Percentiles rank a stretch among this genome's conserved stretches.
These are phyloP conservation scores for Aureobasidium leucospermi DNA, from an alignment of 2,329 filamentous ascomycete species.

Conservation along the genomic window DNA sequence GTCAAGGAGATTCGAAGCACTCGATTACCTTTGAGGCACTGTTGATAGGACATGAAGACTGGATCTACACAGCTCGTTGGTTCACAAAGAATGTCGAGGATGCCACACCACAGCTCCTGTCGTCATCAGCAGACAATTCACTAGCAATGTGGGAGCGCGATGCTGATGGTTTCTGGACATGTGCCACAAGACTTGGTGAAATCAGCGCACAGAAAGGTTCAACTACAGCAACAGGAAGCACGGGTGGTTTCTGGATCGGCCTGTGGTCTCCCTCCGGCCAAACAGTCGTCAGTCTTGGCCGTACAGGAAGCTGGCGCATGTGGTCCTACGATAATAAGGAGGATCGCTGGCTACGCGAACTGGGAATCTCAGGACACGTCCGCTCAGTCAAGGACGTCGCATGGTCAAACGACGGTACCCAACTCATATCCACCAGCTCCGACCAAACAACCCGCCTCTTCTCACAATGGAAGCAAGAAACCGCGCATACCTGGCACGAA, in stretches of 20 bases:
- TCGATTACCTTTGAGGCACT: constrained; percentile 89
- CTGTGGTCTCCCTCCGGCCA: constrained; percentile 77
- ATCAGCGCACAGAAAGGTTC: constrained; percentile 93
- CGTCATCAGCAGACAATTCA: constrained; percentile 91
- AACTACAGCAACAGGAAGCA: constrained; percentile 90
- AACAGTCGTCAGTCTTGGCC: constrained; percentile 72
- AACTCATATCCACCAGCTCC: constrained; percentile 78
- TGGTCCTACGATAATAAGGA: constrained; percentile 60
- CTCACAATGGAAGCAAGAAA: constrained; percentile 61
- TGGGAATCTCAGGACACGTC: constrained; percentile 79
- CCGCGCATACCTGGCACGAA: constrained; percentile 73
- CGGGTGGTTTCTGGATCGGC: constrained; percentile 93
- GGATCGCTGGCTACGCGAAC: constrained; percentile 67
- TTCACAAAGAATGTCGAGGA: constrained; percentile 39
- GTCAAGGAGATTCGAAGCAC: constrained; percentile 55
- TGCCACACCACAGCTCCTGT: constrained; percentile 52
- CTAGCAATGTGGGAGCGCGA: constrained; percentile 90
- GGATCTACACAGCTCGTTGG: constrained; percentile 90
- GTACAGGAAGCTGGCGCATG: constrained; percentile 86
- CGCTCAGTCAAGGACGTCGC: constrained; percentile 71
- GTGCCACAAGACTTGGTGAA: constrained; percentile 76
- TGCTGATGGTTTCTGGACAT: constrained; percentile 77
- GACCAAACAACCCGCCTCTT: constrained; percentile 92
- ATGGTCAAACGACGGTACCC: constrained; percentile 76
- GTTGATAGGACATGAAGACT: constrained; percentile 91